These are phyloP conservation scores for Nitzschia sp. DNA, from an alignment of 108 stramenopile genomes.

Conservation along the genomic window DNA sequence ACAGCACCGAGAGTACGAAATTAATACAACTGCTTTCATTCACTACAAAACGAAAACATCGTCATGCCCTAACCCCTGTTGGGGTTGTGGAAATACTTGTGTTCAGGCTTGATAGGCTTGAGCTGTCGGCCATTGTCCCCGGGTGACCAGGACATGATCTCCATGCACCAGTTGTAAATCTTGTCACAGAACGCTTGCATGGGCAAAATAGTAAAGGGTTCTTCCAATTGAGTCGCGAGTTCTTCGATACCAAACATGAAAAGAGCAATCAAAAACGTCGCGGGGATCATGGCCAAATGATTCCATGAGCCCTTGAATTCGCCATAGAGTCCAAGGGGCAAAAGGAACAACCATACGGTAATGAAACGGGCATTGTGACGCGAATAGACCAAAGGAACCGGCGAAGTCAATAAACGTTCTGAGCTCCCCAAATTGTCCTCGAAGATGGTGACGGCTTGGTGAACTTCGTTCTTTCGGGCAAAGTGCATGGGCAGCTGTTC, in stretches of 20 bases:
- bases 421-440: conserved; percentile 8
- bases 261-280: conserved; percentile 32
- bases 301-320: conserved; percentile 41
- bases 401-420: conserved; percentile 55
- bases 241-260: conserved; percentile 83
- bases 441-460: conserved; percentile 57
- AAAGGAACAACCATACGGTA: conserved; percentile 47
- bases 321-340: conserved; percentile 62
- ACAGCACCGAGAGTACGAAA: too few species aligned
- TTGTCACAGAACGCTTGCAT: conserved; percentile 74
- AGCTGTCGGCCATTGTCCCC: conserved; percentile 41
- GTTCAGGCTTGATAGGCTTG: not conserved
- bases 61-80: not conserved
- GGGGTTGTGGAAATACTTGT: conserved; percentile 3
- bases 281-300: conserved; percentile 50
- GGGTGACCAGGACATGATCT: conserved; percentile 49
- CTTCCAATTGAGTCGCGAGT: conserved; percentile 49
- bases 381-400: conserved; percentile 59
- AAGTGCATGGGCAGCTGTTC: conserved; percentile 72
- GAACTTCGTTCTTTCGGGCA: conserved; percentile 60
- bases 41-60: too few species aligned
- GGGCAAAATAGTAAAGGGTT: conserved; percentile 77
- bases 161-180: conserved; percentile 56
- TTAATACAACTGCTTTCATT: too few species aligned
- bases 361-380: conserved; percentile 75